Percentiles rank a stretch among this genome's conserved stretches.
Evolutionary conservation across 2,329 filamentous ascomycete species (phyloP).

Genomic region (Epicoccum nigrum): DNA sequence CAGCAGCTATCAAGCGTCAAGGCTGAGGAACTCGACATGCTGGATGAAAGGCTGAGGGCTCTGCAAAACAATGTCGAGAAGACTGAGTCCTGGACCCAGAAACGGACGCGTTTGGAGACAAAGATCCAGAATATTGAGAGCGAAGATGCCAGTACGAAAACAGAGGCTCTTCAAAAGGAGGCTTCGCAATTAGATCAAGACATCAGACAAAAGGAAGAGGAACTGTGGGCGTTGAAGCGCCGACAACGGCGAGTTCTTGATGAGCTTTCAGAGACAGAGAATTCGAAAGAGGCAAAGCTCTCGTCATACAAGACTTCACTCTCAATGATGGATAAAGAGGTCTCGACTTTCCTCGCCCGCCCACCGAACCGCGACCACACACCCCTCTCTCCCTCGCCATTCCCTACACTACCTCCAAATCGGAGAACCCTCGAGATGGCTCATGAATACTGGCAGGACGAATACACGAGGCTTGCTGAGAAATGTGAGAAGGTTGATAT

Average conservation of each 20-base stretch:
- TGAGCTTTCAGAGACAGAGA: conserved; percentile 67
- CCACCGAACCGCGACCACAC: conserved; percentile 54
- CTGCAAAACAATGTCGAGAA: conserved; percentile 65
- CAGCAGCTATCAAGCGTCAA: conserved; percentile 69
- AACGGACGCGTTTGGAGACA: conserved; percentile 61
- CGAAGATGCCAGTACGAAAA: conserved; percentile 64
- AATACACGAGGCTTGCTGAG: conserved; percentile 62
- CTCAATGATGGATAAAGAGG: conserved; percentile 67
- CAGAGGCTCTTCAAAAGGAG: conserved; percentile 57
- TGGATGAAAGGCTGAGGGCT: conserved; percentile 63
- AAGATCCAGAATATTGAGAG: conserved; percentile 63
- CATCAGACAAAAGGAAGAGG: conserved; percentile 69
- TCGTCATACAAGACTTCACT: conserved; percentile 74
- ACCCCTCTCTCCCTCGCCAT: conserved; percentile 51
- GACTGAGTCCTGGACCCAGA: conserved; percentile 64
- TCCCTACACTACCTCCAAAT: conserved; percentile 66
- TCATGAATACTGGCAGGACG: conserved; percentile 71
- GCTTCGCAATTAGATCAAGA: conserved; percentile 63
- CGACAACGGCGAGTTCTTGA: conserved; percentile 65
- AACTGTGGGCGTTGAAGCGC: conserved; percentile 65
- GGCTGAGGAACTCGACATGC: conserved; percentile 67
- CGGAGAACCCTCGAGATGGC: conserved; percentile 74
- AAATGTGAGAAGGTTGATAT: conserved; percentile 63
- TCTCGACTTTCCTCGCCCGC: conserved; percentile 63
- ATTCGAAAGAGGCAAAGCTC: conserved; percentile 71